phyloP scores from a whole-genome alignment of 306 rosid species.

The Prunus padus region DNA sequence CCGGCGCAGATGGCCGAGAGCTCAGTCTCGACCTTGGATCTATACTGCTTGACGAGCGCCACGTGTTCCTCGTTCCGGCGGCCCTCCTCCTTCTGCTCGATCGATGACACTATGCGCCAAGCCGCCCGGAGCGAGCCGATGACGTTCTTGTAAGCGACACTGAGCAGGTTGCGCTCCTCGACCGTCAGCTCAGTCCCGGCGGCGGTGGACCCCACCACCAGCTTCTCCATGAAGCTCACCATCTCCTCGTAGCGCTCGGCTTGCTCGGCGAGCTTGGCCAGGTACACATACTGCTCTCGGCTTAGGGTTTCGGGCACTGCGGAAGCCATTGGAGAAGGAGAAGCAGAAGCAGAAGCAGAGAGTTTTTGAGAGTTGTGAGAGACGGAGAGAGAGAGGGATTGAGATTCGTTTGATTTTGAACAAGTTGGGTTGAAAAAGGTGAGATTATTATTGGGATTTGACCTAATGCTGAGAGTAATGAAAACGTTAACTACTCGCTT shows the following conservation, averaged over 20 bases:
- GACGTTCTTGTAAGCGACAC: constrained; percentile 46
- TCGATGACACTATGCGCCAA: constrained; percentile 43
- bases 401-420: constrained; percentile 18
- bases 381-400: constrained; percentile 6
- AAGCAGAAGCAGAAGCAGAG: background rate
- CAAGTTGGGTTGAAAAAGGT: background rate
- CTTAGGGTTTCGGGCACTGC: constrained; percentile 33
- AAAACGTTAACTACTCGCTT: background rate
- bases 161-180: constrained; percentile 44
- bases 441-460: background rate
- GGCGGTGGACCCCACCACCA: constrained; percentile 30
- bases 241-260: constrained; percentile 54
- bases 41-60: constrained; percentile 35
- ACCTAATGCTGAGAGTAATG: background rate
- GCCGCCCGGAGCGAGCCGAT: constrained; percentile 46
- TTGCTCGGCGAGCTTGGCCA: constrained; percentile 47
- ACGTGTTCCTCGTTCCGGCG: constrained; percentile 48
- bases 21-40: constrained; percentile 43
- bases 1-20: constrained; percentile 39
- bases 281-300: constrained; percentile 41
- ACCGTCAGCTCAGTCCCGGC: constrained; percentile 36
- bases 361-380: constrained; percentile 1
- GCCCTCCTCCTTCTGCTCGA: constrained; percentile 47
- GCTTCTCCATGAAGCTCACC: constrained; percentile 49
- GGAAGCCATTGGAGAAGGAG: constrained; percentile 28